Evolutionary conservation across 169 alveolate genomes (phyloP).

Genomic region (Babesia ovata): DNA sequence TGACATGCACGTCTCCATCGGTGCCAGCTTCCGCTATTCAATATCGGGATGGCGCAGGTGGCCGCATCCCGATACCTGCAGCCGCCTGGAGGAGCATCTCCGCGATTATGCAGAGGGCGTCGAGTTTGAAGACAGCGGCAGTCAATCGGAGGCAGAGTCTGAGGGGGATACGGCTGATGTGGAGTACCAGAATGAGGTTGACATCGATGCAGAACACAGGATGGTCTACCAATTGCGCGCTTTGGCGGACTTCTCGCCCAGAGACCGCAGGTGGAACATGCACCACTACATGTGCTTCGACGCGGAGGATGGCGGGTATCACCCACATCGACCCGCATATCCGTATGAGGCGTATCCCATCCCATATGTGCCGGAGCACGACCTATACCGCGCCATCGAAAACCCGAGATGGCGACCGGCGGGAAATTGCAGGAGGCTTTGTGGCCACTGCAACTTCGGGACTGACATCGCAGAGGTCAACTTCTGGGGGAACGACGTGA

Average conservation of each 20-base stretch:
- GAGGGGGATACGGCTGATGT: slow-evolving; percentile 4
- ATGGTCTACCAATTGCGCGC: background rate
- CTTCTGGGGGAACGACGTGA: slow-evolving; percentile 68
- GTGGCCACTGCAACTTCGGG: slow-evolving; percentile 69
- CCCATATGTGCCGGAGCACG: slow-evolving; percentile 5
- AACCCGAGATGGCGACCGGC: slow-evolving; percentile 23
- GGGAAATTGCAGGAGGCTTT: slow-evolving; percentile 22
- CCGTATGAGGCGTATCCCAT: slow-evolving; percentile 13
- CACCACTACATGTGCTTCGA: slow-evolving; percentile 22
- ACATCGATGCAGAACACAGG: background rate
- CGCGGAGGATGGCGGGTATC: background rate
- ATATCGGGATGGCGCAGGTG: slow-evolving; percentile 31
- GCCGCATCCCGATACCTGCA: slow-evolving; percentile 31
- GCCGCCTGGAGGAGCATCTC: slow-evolving; percentile 18
- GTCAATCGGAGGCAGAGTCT: slow-evolving; percentile 8
- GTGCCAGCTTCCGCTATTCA: slow-evolving; percentile 6
- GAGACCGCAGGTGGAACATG: background rate
- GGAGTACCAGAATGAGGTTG: slow-evolving; percentile 5
- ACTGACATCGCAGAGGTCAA: slow-evolving; percentile 69
- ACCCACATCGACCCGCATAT: background rate
- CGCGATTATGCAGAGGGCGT: background rate
- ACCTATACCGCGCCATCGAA: slow-evolving; percentile 18
- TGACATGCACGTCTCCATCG: slow-evolving; percentile 13
- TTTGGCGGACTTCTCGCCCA: background rate
- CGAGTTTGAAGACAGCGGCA: background rate